Percentiles rank a stretch among this genome's conserved stretches.
These are phyloP conservation scores for Syncephalis plumigaleata DNA, from an alignment of 371 early-diverging fungal genomes.

Conservation along the genomic window DNA sequence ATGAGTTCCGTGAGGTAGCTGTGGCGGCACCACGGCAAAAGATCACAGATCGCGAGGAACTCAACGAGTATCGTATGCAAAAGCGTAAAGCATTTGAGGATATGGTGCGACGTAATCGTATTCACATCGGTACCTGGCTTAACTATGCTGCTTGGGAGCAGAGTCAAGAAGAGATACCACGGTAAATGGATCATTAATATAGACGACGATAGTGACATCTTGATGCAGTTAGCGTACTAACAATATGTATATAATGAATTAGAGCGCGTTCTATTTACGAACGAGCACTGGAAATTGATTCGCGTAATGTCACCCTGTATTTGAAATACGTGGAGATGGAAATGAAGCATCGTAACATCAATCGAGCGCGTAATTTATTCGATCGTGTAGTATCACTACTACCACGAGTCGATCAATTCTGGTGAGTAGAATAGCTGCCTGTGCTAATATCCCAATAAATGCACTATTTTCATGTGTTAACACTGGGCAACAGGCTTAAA, in stretches of 20 bases:
- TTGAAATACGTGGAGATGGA: constrained; percentile 93
- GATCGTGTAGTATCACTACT: constrained; percentile 81
- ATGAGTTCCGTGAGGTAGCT: constrained; percentile 67
- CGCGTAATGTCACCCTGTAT: constrained; percentile 71
- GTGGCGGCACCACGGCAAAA: constrained; percentile 70
- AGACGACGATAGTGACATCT: background rate
- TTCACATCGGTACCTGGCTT: constrained; percentile 77
- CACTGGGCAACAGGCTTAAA: constrained; percentile 35
- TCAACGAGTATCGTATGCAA: constrained; percentile 70
- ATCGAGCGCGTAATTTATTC: constrained; percentile 81
- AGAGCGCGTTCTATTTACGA: constrained; percentile 86
- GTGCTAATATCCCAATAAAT: background rate
- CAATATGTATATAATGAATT: constrained; percentile 1
- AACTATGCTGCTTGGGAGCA: constrained; percentile 96
- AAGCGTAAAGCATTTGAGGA: constrained; percentile 94
- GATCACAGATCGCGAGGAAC: constrained; percentile 83
- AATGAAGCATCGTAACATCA: constrained; percentile 84
- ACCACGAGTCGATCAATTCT: constrained; percentile 89
- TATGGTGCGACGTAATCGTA: constrained; percentile 64
- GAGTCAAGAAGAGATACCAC: constrained; percentile 59
- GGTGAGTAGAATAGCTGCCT: constrained; percentile 32
- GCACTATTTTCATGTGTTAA: too few species aligned
- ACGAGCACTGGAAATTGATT: constrained; percentile 81
- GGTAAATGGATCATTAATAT: constrained; percentile 13
- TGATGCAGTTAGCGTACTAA: too few species aligned